Conservation (phyloP, 768 basidiomycete genomes). For the Piloderma croceum region DNA sequence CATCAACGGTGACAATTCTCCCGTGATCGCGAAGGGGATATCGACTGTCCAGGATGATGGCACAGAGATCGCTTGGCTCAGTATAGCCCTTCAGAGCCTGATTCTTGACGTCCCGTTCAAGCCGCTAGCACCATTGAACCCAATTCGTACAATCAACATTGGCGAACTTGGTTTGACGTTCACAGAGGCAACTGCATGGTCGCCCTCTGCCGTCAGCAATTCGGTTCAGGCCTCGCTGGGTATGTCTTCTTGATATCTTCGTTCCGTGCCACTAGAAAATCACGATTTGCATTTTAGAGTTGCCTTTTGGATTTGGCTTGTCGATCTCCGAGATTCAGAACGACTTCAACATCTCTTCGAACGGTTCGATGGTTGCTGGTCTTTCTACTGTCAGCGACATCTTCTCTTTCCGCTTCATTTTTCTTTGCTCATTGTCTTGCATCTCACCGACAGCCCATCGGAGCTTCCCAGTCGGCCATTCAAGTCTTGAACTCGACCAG, state of each 20-base stretch:
- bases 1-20: slow-evolving; percentile 56
- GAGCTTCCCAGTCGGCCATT: slow-evolving; percentile 59
- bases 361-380: slow-evolving; percentile 47
- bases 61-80: slow-evolving; percentile 60
- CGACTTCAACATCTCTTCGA: slow-evolving; percentile 53
- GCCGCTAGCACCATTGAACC: slow-evolving; percentile 46
- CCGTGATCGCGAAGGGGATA: slow-evolving; percentile 53
- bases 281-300: slow-evolving; percentile 31
- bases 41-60: slow-evolving; percentile 56
- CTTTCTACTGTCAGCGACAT: slow-evolving; percentile 45
- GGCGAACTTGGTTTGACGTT: slow-evolving; percentile 55
- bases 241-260: slow-evolving; percentile 23
- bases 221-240: slow-evolving; percentile 55
- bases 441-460: slow-evolving; percentile 40
- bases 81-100: slow-evolving; percentile 51
- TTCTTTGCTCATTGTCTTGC: slow-evolving; percentile 1
- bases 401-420: slow-evolving; percentile 3
- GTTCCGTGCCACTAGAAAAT: background rate
- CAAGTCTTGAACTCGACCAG: slow-evolving; percentile 44
- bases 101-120: slow-evolving; percentile 59
- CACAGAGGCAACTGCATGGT: slow-evolving; percentile 48
- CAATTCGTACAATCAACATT: slow-evolving; percentile 61
- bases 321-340: slow-evolving; percentile 59
- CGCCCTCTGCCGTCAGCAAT: slow-evolving; percentile 50
- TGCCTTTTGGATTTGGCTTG: slow-evolving; percentile 68